phyloP scores from a whole-genome alignment of 2,329 filamentous ascomycete genomes.

The Lachnellula suecica region DNA sequence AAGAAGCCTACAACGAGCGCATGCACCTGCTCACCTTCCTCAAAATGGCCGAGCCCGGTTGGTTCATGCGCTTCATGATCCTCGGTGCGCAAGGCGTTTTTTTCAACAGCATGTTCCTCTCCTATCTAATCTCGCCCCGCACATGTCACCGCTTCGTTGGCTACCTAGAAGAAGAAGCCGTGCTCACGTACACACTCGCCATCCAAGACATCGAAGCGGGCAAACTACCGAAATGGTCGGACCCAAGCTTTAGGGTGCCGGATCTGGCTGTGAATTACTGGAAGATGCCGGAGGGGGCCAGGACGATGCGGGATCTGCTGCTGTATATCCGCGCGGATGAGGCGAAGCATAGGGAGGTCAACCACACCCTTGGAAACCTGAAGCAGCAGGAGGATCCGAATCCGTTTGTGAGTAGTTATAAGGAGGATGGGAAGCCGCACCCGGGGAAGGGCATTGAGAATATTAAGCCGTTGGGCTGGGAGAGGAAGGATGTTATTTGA shows the following conservation, averaged over 20 bases:
- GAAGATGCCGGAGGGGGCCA: slow-evolving; percentile 83
- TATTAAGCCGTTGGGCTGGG: slow-evolving; percentile 73
- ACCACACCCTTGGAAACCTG: slow-evolving; percentile 92
- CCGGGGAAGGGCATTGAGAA: slow-evolving; percentile 65
- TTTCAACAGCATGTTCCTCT: slow-evolving; percentile 82
- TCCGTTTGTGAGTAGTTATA: slow-evolving; percentile 84
- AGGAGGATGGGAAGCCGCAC: slow-evolving; percentile 64
- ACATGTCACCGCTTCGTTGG: slow-evolving; percentile 33
- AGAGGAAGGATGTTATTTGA: slow-evolving; percentile 73
- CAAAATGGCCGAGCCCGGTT: slow-evolving; percentile 76
- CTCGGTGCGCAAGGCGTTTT: slow-evolving; percentile 92
- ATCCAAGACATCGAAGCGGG: slow-evolving; percentile 85
- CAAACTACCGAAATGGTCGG: slow-evolving; percentile 77
- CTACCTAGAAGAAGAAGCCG: slow-evolving; percentile 95
- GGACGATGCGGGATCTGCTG: slow-evolving; percentile 82
- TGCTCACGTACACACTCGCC: slow-evolving; percentile 89
- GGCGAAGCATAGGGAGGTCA: slow-evolving; percentile 86
- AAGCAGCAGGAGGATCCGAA: slow-evolving; percentile 85
- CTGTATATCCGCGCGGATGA: slow-evolving; percentile 90
- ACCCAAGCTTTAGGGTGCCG: slow-evolving; percentile 69
- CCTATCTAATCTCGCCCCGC: neutral
- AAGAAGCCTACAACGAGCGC: slow-evolving; percentile 87
- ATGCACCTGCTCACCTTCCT: slow-evolving; percentile 95
- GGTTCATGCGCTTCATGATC: slow-evolving; percentile 91
- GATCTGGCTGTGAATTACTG: slow-evolving; percentile 91